A percentile compares a stretch with the other conserved stretches of the same genome.
These are phyloP conservation scores for Gynandropsis gynandra DNA, from an alignment of 345 rosid species.

Conservation along the genomic window DNA sequence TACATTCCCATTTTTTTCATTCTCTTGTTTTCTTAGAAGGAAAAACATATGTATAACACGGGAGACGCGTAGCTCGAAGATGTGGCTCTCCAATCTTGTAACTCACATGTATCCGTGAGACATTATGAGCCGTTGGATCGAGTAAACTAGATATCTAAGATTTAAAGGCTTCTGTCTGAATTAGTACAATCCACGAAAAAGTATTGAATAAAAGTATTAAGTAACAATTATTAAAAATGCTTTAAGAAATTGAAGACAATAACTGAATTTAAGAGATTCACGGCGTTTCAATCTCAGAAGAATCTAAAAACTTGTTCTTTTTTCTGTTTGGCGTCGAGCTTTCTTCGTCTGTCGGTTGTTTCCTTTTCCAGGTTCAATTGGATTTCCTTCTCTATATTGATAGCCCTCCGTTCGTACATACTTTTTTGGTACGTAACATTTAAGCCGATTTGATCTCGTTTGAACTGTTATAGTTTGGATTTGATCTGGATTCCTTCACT, in stretches of 20 bases:
- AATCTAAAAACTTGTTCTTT: too few relatives aligned
- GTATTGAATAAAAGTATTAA: not conserved
- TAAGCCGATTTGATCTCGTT: too few relatives aligned
- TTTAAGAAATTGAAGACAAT: not conserved
- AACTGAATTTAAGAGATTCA: constrained; percentile 20
- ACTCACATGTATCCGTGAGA: too few relatives aligned
- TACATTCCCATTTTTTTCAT: too few relatives aligned
- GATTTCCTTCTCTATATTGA: not conserved
- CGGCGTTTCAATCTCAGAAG: constrained; percentile 7
- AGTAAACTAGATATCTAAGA: constrained; percentile 14
- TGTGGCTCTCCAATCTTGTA: too few relatives aligned
- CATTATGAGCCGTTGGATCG: constrained; percentile 10
- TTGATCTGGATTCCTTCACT: constrained; percentile 19
- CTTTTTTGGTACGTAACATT: too few relatives aligned
- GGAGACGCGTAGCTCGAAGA: too few relatives aligned
- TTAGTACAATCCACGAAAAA: constrained; percentile 22
- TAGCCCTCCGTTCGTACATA: too few relatives aligned
- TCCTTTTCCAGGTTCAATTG: constrained; percentile 42
- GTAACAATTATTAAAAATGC: not conserved
- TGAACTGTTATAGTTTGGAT: constrained; percentile 1
- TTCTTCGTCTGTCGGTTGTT: constrained; percentile 27
- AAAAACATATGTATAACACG: too few relatives aligned
- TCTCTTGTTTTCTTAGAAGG: too few relatives aligned
- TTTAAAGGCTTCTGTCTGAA: constrained; percentile 10
- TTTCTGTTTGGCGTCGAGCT: constrained; percentile 13